Conservation (phyloP, 768 basidiomycete species). For the Imleria badia region DNA sequence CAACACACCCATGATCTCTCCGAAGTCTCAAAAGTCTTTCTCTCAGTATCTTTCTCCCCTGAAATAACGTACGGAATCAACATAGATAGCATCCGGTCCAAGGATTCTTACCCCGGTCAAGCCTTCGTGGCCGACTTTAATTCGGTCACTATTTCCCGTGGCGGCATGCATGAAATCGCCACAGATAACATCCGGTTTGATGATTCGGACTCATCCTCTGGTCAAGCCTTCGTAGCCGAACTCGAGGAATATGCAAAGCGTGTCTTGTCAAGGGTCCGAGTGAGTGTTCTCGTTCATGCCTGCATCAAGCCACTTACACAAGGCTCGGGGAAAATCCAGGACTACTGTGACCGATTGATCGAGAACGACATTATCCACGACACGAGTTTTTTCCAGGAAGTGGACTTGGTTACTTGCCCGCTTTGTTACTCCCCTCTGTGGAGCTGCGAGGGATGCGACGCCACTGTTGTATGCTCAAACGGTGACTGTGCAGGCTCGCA, state of each 20-base stretch:
- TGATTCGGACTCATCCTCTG: no score
- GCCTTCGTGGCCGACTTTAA: no score
- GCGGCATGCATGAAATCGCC: not conserved
- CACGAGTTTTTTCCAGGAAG: not conserved
- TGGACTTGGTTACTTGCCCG: conserved; percentile 4
- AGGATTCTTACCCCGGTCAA: no score
- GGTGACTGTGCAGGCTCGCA: not conserved
- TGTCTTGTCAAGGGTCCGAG: no score
- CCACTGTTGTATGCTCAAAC: not conserved
- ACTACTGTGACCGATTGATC: not conserved
- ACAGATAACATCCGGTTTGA: not conserved
- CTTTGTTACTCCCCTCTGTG: not conserved
- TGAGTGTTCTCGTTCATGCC: no score
- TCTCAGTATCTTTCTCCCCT: no score
- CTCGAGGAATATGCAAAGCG: no score
- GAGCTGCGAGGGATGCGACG: not conserved
- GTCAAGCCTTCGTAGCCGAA: no score
- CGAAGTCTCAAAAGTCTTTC: not conserved
- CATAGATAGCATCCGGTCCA: no score
- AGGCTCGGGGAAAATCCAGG: not conserved
- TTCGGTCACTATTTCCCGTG: not conserved
- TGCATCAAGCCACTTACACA: not conserved
- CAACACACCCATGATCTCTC: not conserved
- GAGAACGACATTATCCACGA: not conserved
- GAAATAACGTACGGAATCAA: no score